Evolutionary conservation across 1,284 basidiomycete species (phyloP), one percentile per base, ranked within the genome.

Genomic region (Sanguinoderma infundibulare): DNA sequence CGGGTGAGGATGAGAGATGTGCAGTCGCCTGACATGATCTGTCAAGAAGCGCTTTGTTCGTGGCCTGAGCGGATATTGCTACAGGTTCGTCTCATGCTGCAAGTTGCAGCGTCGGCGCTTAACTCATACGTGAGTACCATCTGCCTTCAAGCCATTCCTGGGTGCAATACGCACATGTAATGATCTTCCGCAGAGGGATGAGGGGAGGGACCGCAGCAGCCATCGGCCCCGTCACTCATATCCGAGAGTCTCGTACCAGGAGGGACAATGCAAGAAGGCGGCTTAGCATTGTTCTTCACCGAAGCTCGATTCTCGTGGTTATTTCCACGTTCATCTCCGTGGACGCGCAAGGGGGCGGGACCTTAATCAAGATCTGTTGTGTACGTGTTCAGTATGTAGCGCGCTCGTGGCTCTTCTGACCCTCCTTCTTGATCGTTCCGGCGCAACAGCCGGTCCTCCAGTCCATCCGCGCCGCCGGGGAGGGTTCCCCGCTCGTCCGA

Each of bases 281-380:
- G 39, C 39, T n/a, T n/a, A n/a, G n/a, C 39, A 40, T 22, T 40
- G 39, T 40, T 40, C 39, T 9, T 9, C 22, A 22, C 5, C 17
- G 30, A 39, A 9, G n/a, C 46, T 47, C 7, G 28, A 17, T 32
- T 32, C 28, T 47, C 17, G 46, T n/a, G 5, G 14, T 6, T 12
- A 12, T 30, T 58, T 36, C 60, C 60, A 58, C 56, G 39, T 46
- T 62, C 56, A 58, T 62, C 20, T 62, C 56, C 60, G 60, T n/a
- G 8, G 17, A 47, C 22, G 15, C 32, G n/a, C 49, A 12, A 8
- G 30, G n/a, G n/a, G n/a, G n/a, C n/a, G n/a, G n/a, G n/a, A n/a
- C 54, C 22, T 49, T 22, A n/a, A 57, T 52, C 35, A 49, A 57
- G 60, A 15, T 15, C 26, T 39, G 46, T 58, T 52, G 52, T 10